phyloP scores from a whole-genome alignment of 257 asterid genomes.

The Cinchona pubescens region DNA sequence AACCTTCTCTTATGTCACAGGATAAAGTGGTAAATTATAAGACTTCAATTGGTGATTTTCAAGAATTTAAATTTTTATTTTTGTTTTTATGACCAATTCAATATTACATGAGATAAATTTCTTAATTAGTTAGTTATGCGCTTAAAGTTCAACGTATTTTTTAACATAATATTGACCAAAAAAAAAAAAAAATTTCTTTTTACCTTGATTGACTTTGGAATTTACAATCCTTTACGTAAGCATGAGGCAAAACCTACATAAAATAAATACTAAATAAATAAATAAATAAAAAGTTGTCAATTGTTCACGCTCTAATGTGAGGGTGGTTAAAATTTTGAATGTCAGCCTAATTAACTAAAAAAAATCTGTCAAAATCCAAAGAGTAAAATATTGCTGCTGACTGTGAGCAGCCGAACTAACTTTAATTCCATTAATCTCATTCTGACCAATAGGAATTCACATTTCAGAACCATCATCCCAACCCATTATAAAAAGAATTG shows the following conservation, averaged over 20 bases:
- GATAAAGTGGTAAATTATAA: too few species aligned
- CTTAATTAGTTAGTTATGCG: too few species aligned
- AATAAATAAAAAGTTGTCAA: not conserved
- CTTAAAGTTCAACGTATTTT: not conserved
- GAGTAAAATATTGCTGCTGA: constrained; percentile 11
- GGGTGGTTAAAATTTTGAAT: constrained; percentile 4
- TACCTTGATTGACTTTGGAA: not conserved
- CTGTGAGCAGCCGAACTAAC: constrained; percentile 21
- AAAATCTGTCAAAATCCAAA: not conserved
- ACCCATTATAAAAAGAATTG: not conserved
- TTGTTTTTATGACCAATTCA: too few species aligned
- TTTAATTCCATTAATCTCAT: constrained; percentile 27
- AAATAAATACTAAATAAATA: not conserved
- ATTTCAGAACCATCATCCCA: constrained; percentile 15
- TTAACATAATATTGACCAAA: not conserved
- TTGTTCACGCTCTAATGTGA: not conserved
- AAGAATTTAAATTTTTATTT: too few species aligned
- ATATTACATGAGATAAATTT: too few species aligned
- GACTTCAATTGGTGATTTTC: too few species aligned
- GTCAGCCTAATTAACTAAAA: not conserved
- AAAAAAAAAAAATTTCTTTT: too few species aligned
- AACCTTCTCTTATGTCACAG: too few species aligned
- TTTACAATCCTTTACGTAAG: not conserved
- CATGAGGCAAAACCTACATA: constrained; percentile 3
- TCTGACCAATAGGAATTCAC: constrained; percentile 30